Conservation (phyloP, 2,329 filamentous ascomycete genomes). For the Clarireedia sp. region DNA sequence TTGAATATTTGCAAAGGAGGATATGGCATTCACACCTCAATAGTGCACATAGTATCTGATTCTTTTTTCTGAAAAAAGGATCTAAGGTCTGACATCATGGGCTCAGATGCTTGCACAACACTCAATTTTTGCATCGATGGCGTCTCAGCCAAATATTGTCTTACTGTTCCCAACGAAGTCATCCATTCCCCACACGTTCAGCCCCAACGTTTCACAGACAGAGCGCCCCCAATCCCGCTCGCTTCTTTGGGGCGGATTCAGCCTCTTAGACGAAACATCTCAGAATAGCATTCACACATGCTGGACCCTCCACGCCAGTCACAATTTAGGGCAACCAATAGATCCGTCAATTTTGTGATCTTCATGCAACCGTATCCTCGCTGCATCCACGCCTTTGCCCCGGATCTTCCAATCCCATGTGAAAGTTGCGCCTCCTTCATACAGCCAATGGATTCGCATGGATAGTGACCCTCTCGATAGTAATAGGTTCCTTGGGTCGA, state of each 20-base stretch:
- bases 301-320: not conserved
- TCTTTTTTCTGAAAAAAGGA: too few species aligned
- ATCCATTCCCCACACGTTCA: not conserved
- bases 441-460: slow-evolving; percentile 73
- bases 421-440: slow-evolving; percentile 23
- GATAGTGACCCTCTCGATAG: slow-evolving; percentile 62
- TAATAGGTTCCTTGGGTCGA: slow-evolving; percentile 57
- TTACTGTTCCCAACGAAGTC: not conserved
- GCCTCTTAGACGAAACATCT: not conserved
- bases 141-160: not conserved
- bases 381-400: not conserved
- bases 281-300: not conserved
- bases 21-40: too few species aligned
- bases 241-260: not conserved
- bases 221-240: not conserved
- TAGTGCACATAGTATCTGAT: too few species aligned
- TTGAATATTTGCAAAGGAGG: too few species aligned
- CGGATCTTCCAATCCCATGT: not conserved
- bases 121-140: not conserved
- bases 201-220: not conserved
- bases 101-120: too few species aligned
- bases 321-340: not conserved
- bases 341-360: not conserved
- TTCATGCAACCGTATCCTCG: not conserved
- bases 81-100: too few species aligned